Evolutionary conservation across 441 rosid species (phyloP).

Genomic region (Geranium incanum): DNA sequence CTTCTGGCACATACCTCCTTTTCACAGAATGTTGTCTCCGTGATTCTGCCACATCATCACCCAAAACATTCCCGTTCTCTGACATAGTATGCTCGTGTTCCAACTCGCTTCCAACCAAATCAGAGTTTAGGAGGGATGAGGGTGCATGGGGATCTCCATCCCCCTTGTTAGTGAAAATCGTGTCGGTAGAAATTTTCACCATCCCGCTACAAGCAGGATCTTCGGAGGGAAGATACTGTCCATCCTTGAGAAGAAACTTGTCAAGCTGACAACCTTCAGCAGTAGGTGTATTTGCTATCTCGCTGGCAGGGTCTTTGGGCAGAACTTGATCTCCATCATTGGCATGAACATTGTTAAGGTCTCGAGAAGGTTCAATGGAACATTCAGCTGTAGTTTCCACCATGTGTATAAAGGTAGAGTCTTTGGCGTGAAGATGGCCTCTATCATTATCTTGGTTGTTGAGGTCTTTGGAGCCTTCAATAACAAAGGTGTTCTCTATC

Average conservation of each 20-base stretch:
- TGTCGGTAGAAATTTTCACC: neutral
- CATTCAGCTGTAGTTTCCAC: neutral
- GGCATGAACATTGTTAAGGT: conserved; percentile 1
- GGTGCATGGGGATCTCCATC: neutral
- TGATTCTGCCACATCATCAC: conserved; percentile 8
- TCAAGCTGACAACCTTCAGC: too few relatives aligned
- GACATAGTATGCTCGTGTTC: conserved; percentile 21
- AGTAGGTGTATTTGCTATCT: neutral
- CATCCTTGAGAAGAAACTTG: neutral
- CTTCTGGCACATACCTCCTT: conserved; percentile 21
- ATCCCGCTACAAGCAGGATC: neutral
- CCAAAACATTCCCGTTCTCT: conserved; percentile 14
- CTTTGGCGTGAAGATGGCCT: neutral
- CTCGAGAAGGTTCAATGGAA: neutral
- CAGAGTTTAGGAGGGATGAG: conserved; percentile 15
- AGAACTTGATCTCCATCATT: conserved; percentile 1
- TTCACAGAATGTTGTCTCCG: conserved; percentile 5
- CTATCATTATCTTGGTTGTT: neutral
- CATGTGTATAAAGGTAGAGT: neutral
- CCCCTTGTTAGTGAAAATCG: neutral
- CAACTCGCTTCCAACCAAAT: conserved; percentile 18
- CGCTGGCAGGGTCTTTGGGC: neutral
- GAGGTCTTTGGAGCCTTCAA: neutral
- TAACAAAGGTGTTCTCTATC: neutral
- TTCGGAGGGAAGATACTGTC: neutral